Conservation (phyloP, 2,329 filamentous ascomycete species). For the Trichoderma sp. region DNA sequence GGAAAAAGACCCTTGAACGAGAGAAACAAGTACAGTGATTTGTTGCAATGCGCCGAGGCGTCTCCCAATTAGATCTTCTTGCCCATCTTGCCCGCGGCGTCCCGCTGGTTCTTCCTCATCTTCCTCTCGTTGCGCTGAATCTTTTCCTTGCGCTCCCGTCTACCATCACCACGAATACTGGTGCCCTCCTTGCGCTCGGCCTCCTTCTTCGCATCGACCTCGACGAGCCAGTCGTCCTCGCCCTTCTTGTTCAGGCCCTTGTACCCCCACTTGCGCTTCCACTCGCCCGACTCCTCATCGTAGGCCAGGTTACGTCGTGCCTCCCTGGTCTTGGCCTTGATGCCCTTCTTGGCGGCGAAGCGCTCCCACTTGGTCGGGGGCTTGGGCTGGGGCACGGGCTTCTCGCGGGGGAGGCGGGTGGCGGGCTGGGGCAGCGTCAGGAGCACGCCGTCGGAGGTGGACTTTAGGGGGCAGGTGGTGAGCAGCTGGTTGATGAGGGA, state of each 20-base stretch:
- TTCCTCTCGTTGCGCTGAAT: constrained; percentile 68
- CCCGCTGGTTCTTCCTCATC: constrained; percentile 64
- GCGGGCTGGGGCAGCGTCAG: constrained; percentile 70
- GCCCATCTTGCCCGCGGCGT: constrained; percentile 31
- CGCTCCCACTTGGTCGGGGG: constrained; percentile 90
- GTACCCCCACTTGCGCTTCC: constrained; percentile 94
- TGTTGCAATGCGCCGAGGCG: background rate
- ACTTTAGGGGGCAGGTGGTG: constrained; percentile 76
- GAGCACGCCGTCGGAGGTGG: constrained; percentile 67
- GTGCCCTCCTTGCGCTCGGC: constrained; percentile 60
- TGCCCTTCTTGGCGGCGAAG: constrained; percentile 96
- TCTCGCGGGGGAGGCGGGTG: constrained; percentile 81
- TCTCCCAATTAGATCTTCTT: constrained; percentile 24
- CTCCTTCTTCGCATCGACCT: constrained; percentile 79
- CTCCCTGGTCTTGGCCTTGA: constrained; percentile 82
- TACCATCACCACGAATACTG: constrained; percentile 59
- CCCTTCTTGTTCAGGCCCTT: constrained; percentile 83
- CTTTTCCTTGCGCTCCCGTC: constrained; percentile 63
- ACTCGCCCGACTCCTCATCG: constrained; percentile 80
- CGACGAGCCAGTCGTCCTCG: constrained; percentile 84
- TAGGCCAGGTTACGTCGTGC: constrained; percentile 71
- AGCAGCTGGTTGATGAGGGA: constrained; percentile 92
- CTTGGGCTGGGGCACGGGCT: constrained; percentile 80
- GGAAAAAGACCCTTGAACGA: background rate
- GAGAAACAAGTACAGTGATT: background rate